Evolutionary conservation across 305 asterid genomes (phyloP).

Genomic region (Solanum hybrid): DNA sequence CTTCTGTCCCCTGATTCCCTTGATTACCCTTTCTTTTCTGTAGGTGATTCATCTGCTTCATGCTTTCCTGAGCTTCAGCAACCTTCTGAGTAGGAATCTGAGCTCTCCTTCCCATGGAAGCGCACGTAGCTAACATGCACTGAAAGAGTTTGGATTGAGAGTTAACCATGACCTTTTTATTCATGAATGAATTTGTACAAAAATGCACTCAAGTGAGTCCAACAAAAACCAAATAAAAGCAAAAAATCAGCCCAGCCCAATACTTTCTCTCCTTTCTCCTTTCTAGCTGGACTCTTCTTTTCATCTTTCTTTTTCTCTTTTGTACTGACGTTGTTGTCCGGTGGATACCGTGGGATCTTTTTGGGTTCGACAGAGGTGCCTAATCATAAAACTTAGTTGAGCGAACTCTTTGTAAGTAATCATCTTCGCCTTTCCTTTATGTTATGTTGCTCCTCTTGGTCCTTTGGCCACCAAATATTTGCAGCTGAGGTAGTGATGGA

Average conservation of each 20-base stretch:
- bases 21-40: not conserved
- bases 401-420: not conserved
- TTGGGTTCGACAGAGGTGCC: not conserved
- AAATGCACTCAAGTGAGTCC: not conserved
- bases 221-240: no score
- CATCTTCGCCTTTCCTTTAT: not conserved
- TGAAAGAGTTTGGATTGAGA: not conserved
- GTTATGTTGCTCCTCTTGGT: not conserved
- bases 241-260: not conserved
- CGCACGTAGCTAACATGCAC: not conserved
- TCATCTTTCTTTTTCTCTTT: no score
- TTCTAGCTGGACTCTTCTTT: no score
- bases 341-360: not conserved
- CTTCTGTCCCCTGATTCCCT: not conserved
- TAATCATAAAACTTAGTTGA: not conserved
- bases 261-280: not conserved
- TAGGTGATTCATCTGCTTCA: not conserved
- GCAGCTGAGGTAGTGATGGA: not conserved
- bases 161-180: not conserved
- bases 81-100: not conserved
- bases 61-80: not conserved
- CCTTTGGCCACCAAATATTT: not conserved
- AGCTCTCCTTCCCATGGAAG: not conserved
- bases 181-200: not conserved
- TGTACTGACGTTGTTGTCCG: no score